Evolutionary conservation across 1,284 basidiomycete genomes (phyloP).

Genomic region (Xerocomus cyaneibrunnescens): DNA sequence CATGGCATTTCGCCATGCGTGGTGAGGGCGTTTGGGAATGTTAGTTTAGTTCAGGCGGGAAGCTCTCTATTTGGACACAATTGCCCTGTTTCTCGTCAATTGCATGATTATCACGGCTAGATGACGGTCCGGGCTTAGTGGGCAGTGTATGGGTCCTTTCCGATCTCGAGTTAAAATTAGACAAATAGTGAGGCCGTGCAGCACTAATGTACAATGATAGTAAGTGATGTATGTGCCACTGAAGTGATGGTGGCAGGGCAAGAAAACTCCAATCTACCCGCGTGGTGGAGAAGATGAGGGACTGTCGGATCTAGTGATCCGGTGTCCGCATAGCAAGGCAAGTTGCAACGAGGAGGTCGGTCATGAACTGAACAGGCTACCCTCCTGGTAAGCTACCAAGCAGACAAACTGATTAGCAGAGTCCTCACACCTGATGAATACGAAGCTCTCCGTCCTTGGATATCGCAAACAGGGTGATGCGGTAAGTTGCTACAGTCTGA

Average conservation of each 20-base stretch:
- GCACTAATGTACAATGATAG: neutral
- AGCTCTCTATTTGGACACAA: neutral
- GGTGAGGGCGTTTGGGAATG: conserved; percentile 17
- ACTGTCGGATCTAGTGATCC: conserved; percentile 18
- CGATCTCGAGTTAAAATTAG: neutral
- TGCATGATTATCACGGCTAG: neutral
- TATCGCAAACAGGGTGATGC: conserved; percentile 32
- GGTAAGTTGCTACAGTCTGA: conserved; percentile 34
- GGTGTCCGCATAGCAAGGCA: conserved; percentile 34
- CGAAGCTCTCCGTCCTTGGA: conserved; percentile 35
- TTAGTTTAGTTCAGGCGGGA: neutral
- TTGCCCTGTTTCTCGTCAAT: neutral
- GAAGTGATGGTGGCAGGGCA: neutral
- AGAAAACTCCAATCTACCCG: neutral
- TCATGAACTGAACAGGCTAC: conserved; percentile 27
- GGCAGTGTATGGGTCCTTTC: neutral
- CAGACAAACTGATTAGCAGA: too few species aligned
- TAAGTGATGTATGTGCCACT: neutral
- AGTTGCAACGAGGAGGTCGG: conserved; percentile 33
- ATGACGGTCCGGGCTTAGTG: neutral
- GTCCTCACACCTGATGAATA: conserved; percentile 29
- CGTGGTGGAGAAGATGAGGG: neutral
- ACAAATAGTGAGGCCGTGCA: neutral
- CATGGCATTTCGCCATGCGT: conserved; percentile 25
- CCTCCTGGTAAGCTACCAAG: conserved; percentile 7